Conservation (phyloP, 2,329 filamentous ascomycete genomes). For the Aspergillus luchuensis region DNA sequence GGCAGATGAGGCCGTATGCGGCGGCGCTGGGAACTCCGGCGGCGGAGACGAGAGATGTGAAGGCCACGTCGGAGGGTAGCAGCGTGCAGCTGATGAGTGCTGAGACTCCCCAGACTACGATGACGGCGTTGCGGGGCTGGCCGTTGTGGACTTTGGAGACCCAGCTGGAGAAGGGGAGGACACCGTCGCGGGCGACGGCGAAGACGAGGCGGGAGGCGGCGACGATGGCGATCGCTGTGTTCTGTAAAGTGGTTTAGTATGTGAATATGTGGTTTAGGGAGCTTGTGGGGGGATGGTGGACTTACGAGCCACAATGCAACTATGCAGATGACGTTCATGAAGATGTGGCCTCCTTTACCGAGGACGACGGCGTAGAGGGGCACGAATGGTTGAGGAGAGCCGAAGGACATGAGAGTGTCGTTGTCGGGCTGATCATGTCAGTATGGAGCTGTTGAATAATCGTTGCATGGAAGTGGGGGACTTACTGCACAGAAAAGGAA, state of each 20-base stretch:
- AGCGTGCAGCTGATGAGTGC: conserved; percentile 61
- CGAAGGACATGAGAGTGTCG: conserved; percentile 56
- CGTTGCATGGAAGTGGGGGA: background rate
- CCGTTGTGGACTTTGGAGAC: conserved; percentile 58
- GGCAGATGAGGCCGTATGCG: conserved; percentile 55
- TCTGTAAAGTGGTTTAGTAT: conserved; percentile 35
- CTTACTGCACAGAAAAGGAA: conserved; percentile 61
- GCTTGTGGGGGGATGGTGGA: background rate
- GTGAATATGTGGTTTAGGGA: background rate
- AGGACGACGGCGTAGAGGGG: conserved; percentile 60
- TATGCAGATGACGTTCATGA: conserved; percentile 63
- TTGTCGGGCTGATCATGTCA: conserved; percentile 45
- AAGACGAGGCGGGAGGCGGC: conserved; percentile 64
- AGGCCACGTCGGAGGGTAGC: conserved; percentile 56
- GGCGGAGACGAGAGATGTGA: conserved; percentile 57
- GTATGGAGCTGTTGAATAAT: conserved; percentile 5
- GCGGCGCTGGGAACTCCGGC: conserved; percentile 56
- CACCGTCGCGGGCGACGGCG: conserved; percentile 63
- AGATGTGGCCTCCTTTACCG: conserved; percentile 59
- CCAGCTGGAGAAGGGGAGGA: conserved; percentile 61
- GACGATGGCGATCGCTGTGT: conserved; percentile 61
- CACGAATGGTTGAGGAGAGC: conserved; percentile 61
- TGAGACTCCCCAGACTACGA: conserved; percentile 59
- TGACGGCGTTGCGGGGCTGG: conserved; percentile 62
- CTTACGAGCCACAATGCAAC: conserved; percentile 54